Conservation (phyloP, 495 filamentous ascomycete species). For the Penicillium simplicissimum region DNA sequence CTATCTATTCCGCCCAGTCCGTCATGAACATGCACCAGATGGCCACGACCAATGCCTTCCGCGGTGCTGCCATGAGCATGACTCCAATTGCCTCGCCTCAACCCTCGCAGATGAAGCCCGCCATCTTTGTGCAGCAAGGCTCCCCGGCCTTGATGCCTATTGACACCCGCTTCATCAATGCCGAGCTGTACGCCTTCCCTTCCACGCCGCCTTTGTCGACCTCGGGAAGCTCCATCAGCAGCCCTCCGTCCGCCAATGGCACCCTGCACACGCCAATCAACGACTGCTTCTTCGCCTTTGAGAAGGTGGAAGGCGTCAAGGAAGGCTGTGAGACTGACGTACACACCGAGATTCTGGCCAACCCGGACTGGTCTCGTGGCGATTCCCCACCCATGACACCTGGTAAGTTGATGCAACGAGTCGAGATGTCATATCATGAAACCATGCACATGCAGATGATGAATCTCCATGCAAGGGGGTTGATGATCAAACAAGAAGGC, state of each 20-base stretch:
- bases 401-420: constrained; percentile 62
- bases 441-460: constrained; percentile 5
- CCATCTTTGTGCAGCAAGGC: constrained; percentile 69
- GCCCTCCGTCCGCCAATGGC: constrained; percentile 76
- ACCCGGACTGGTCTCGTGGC: constrained; percentile 72
- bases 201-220: constrained; percentile 87
- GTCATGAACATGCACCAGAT: constrained; percentile 77
- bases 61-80: constrained; percentile 52
- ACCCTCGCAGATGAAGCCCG: constrained; percentile 71
- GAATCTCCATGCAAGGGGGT: constrained; percentile 22
- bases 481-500: constrained; percentile 18
- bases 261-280: constrained; percentile 80
- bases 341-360: constrained; percentile 72
- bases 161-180: constrained; percentile 71
- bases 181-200: constrained; percentile 74
- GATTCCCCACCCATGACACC: constrained; percentile 88
- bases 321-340: constrained; percentile 75
- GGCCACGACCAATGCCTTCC: constrained; percentile 62
- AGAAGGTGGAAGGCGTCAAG: constrained; percentile 78
- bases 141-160: constrained; percentile 72
- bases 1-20: constrained; percentile 38
- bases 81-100: constrained; percentile 80
- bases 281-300: constrained; percentile 72
- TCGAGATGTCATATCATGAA: constrained; percentile 18
- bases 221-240: constrained; percentile 80